phyloP scores from a whole-genome alignment of 2,329 filamentous ascomycete species.

The Colletotrichum costaricense region DNA sequence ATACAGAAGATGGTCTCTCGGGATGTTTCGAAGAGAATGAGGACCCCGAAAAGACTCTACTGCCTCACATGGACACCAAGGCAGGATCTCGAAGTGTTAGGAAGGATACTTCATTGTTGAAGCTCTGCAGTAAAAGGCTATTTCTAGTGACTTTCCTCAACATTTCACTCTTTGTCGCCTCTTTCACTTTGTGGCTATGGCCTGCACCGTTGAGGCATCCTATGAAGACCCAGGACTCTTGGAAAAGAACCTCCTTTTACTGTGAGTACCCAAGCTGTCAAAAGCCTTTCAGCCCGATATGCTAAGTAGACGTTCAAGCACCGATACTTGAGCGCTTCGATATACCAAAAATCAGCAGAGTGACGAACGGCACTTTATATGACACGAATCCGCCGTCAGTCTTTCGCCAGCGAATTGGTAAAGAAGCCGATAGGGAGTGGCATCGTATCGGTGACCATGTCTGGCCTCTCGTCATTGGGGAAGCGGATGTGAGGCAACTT shows the following conservation, averaged over 20 bases:
- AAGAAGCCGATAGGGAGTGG: slow-evolving; percentile 14
- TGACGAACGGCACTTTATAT: slow-evolving; percentile 2
- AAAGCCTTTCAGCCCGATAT: too few species aligned
- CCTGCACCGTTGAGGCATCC: background rate
- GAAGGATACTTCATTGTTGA: too few species aligned
- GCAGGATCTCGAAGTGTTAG: too few species aligned
- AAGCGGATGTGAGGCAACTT: slow-evolving; percentile 25
- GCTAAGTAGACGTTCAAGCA: background rate
- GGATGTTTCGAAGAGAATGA: background rate
- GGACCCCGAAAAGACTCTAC: background rate
- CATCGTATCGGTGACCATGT: slow-evolving; percentile 20
- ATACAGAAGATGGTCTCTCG: background rate
- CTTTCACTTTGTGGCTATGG: background rate
- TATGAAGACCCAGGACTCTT: background rate
- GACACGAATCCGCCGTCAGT: slow-evolving; percentile 11
- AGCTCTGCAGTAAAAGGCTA: background rate
- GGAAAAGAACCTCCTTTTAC: slow-evolving; percentile 16
- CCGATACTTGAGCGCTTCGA: slow-evolving; percentile 8
- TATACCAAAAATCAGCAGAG: background rate
- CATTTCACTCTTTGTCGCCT: background rate
- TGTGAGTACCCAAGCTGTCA: background rate
- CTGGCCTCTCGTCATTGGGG: slow-evolving; percentile 7
- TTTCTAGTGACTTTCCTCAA: background rate
- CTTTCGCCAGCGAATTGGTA: slow-evolving; percentile 16
- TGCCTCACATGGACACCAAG: background rate